Evolutionary conservation across 1,139 yeast genomes (phyloP).

Genomic region (Yamadazyma atlantica): DNA sequence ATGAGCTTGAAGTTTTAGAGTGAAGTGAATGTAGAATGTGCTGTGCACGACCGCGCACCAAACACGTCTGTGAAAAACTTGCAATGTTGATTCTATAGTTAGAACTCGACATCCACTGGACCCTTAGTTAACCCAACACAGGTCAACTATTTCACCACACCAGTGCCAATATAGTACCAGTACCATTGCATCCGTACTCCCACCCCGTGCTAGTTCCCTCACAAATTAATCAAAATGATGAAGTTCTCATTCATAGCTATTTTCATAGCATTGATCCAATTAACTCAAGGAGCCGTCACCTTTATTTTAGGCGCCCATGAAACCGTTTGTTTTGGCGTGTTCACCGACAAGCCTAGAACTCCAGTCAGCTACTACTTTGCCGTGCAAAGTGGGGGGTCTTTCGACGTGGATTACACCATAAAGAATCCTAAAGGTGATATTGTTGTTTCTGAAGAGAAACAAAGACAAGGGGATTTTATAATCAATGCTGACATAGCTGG

Average conservation of each 20-base stretch:
- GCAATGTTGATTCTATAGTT: not conserved
- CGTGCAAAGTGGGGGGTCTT: slow-evolving; percentile 87
- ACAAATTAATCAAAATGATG: not conserved
- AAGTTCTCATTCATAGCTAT: not conserved
- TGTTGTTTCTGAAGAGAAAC: slow-evolving; percentile 59
- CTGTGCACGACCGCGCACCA: slow-evolving; percentile 7
- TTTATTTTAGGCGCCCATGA: slow-evolving; percentile 79
- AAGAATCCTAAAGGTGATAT: slow-evolving; percentile 65
- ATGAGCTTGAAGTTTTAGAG: not conserved
- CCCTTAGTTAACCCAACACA: no score
- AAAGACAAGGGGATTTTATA: slow-evolving; percentile 83
- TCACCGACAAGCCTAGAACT: slow-evolving; percentile 63
- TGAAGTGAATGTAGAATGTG: no score
- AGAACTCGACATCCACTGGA: no score
- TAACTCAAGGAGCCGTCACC: slow-evolving; percentile 56
- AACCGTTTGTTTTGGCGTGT: slow-evolving; percentile 72
- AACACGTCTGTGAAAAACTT: slow-evolving; percentile 10
- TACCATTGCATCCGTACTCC: no score
- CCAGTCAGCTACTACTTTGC: slow-evolving; percentile 83
- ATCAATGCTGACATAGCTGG: slow-evolving; percentile 70
- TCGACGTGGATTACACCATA: slow-evolving; percentile 79
- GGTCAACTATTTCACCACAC: no score
- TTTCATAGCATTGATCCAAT: slow-evolving; percentile 9
- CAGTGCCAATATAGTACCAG: no score
- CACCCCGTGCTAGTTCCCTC: no score